Evolutionary conservation across 257 asterid genomes (phyloP), one percentile per base, ranked within the genome.

Genomic region (Penstemon davidsonii): DNA sequence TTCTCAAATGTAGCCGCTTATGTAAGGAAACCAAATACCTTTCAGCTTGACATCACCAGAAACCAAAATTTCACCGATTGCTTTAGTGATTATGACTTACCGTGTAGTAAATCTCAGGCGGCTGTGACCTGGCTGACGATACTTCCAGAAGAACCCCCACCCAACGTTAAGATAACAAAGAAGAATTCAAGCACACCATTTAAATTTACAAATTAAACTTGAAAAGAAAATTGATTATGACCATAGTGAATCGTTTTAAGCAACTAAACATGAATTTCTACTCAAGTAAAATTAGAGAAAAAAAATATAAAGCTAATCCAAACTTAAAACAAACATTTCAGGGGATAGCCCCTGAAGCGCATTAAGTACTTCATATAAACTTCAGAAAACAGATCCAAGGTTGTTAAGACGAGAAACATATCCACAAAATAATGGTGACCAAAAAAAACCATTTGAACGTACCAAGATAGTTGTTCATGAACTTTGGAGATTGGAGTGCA

Each of bases 391-490:
- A 25, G 61, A 57, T 60, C 45, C 60, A 68, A 63, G 37, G 51
- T 68, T 62, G 75, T 55, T 52, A 36, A 43, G 75, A 55, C 33
- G 76, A 43, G 43, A 49, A 8, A 18, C 38, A 66, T 42, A 12
- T 55, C 44, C 64, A 52, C 5, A 63, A 52, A 71, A 18, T 5
- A 68, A 69, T 68, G 6, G 10, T 46, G 65, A 70, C 59, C 42
- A 67, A 54, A 18, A 15, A 63, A 67, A 53, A 71, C 3, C 8
- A 41, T 56, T 45, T 13, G 66, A 53, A 70, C 90, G 71, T 82
- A 94, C 97, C 99, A 51, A 94, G 97, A 76, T 94, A 94, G 80
- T 91, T 94, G 84, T 88, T 94, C 96, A 94, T 80, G 73, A 88
- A 94, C 69, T 83, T 88, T 0, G 87, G 85, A 51, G 87, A 72